Evolutionary conservation across 129 eudicot species (phyloP).

Genomic region (Helichrysum umbraculigerum): DNA sequence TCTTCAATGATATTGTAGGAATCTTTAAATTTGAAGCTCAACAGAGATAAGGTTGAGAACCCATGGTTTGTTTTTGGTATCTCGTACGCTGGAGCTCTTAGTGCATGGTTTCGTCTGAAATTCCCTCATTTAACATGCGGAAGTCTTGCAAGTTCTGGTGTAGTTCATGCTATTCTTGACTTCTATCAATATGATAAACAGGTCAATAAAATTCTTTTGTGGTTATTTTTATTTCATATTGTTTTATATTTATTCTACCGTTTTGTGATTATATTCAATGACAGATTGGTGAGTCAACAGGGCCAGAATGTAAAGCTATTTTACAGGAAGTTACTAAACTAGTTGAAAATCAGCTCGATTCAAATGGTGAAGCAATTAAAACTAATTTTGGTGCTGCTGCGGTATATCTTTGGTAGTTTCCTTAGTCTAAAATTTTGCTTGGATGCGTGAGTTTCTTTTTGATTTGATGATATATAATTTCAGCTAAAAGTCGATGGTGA

Average conservation of each 20-base stretch:
- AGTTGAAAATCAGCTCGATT: constrained; percentile 64
- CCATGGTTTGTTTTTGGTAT: constrained; percentile 95
- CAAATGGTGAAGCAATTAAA: constrained; percentile 58
- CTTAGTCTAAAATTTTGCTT: not conserved
- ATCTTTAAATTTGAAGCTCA: constrained; percentile 64
- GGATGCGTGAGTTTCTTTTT: constrained; percentile 4
- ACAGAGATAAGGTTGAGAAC: constrained; percentile 66
- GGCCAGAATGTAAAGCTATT: constrained; percentile 93
- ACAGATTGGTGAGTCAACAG: constrained; percentile 91
- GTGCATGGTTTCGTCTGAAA: constrained; percentile 97
- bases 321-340: constrained; percentile 84
- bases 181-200: constrained; percentile 84
- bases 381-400: constrained; percentile 64
- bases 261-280: constrained; percentile 17
- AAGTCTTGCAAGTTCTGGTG: constrained; percentile 97
- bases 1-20: constrained; percentile 43
- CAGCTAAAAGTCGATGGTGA: constrained; percentile 87
- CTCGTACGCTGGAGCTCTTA: constrained; percentile 96
- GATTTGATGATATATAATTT: constrained; percentile 14
- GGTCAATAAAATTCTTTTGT: constrained; percentile 41
- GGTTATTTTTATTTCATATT: not conserved
- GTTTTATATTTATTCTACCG: not conserved
- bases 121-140: constrained; percentile 99
- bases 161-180: constrained; percentile 76
- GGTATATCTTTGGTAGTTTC: constrained; percentile 43